Evolutionary conservation across 495 filamentous ascomycete genomes (phyloP).

Genomic region (Aspergillus biplanus): DNA sequence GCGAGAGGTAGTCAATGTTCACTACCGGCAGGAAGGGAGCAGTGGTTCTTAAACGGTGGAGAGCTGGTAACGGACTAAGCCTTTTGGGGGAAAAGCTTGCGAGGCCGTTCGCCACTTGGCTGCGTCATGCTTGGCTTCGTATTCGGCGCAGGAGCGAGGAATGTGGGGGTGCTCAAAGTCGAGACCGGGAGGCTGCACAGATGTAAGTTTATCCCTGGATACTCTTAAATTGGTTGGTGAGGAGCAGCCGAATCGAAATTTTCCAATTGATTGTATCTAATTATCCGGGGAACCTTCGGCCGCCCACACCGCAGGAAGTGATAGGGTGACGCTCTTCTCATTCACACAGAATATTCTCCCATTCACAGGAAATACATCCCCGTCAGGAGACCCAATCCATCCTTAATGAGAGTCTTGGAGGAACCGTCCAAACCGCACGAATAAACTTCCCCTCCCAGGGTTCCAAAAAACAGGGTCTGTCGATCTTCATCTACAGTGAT

Average conservation of each 20-base stretch:
- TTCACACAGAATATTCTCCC: background rate
- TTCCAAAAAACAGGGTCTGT: slow-evolving; percentile 1
- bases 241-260: background rate
- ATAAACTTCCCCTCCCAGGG: background rate
- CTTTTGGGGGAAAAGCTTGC: background rate
- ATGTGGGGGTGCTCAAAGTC: background rate
- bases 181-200: background rate
- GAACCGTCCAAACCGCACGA: background rate
- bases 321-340: background rate
- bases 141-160: background rate
- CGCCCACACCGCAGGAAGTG: background rate
- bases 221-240: background rate
- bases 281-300: background rate
- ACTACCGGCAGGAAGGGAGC: background rate
- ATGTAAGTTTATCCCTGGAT: background rate
- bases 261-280: background rate
- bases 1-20: background rate
- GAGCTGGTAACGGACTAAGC: background rate
- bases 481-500: background rate
- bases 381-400: background rate
- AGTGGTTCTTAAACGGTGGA: background rate
- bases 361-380: background rate
- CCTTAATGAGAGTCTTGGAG: background rate
- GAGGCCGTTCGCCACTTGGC: background rate
- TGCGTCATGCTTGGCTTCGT: background rate